Evolutionary conservation across 352 stramenopile species (phyloP), one percentile per base, ranked within the genome.

Genomic region (Pythium volutum): DNA sequence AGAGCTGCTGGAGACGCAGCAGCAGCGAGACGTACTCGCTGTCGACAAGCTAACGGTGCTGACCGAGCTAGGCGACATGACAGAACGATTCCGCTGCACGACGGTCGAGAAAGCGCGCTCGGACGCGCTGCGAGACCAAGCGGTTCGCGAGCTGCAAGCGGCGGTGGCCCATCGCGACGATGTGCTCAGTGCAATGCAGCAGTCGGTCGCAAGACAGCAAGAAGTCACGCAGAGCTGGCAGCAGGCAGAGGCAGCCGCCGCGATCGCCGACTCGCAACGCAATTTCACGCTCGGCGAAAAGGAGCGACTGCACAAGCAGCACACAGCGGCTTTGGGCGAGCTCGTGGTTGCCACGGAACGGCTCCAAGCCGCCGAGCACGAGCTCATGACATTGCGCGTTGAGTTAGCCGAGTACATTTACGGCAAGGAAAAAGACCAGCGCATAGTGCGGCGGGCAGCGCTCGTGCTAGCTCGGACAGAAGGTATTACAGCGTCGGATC

Each of bases 351-450:
- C 70, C 2, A 80, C 73, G 0, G 76, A 79, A 25, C 73, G 78
- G 0, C 72, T 91, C 12, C 70, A 72, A 22, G 69, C 51, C 0
- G 66, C 77, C 1, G 68, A 88, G 55, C 38, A 80, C 0, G 81
- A 89, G 57, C 73, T 88, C 41, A 79, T 77, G 74, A 63, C 27
- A 29, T 69, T 91, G 36, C 80, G 81, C 16, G 81, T 71, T 15
- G 78, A 87, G 38, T 55, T 88, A 25, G 77, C 71, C 7, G 81
- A 91, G 48, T 71, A 86, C 42, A 85, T 88, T 54, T 87, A 85
- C 58, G 78, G 87, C 15, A 85, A 78, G 61, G 76, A 73, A 22
- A 64, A 74, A 7, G 74, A 80, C n/a, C 65, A 81, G 16, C 70
- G 74, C 22, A 67, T 53, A 23, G 53, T 84, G 27, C 75, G 78